Percentiles rank a stretch among this genome's conserved stretches.
phyloP scores from a whole-genome alignment of 2,329 filamentous ascomycete species.

The Reticulascus tulasneorum region DNA sequence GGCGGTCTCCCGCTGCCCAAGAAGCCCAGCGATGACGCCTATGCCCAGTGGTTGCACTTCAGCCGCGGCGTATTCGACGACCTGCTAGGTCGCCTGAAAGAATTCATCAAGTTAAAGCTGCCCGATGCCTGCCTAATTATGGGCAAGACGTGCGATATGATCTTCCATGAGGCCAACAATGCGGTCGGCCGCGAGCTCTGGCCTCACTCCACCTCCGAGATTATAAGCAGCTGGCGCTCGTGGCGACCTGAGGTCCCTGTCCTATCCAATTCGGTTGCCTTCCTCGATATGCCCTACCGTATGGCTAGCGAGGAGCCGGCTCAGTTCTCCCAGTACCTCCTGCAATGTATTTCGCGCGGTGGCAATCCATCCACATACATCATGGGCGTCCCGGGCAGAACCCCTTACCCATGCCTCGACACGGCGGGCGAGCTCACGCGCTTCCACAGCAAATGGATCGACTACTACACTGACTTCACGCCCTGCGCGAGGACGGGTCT shows the following conservation, averaged over 20 bases:
- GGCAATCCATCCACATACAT: conserved; percentile 16
- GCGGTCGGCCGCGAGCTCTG: conserved; percentile 14
- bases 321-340: conserved; percentile 13
- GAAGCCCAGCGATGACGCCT: conserved; percentile 5
- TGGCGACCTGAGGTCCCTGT: conserved; percentile 12
- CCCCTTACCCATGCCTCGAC: conserved; percentile 8
- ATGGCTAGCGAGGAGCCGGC: conserved; percentile 10
- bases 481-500: conserved; percentile 12
- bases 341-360: conserved; percentile 13
- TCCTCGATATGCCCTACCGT: conserved; percentile 12
- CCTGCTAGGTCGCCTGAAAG: conserved; percentile 11
- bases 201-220: conserved; percentile 12
- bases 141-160: conserved; percentile 6
- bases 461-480: conserved; percentile 9
- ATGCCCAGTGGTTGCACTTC: conserved; percentile 12
- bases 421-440: conserved; percentile 7
- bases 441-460: conserved; percentile 10
- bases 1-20: conserved; percentile 7
- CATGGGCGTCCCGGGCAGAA: conserved; percentile 13
- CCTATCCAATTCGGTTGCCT: conserved; percentile 11
- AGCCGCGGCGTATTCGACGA: conserved; percentile 11
- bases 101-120: conserved; percentile 9
- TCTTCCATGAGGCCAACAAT: conserved; percentile 16
- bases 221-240: conserved; percentile 8
- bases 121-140: conserved; percentile 14